Percentiles rank a stretch among this genome's conserved stretches.
phyloP scores from a whole-genome alignment of 768 basidiomycete species.

The Lentinula guzmanii region DNA sequence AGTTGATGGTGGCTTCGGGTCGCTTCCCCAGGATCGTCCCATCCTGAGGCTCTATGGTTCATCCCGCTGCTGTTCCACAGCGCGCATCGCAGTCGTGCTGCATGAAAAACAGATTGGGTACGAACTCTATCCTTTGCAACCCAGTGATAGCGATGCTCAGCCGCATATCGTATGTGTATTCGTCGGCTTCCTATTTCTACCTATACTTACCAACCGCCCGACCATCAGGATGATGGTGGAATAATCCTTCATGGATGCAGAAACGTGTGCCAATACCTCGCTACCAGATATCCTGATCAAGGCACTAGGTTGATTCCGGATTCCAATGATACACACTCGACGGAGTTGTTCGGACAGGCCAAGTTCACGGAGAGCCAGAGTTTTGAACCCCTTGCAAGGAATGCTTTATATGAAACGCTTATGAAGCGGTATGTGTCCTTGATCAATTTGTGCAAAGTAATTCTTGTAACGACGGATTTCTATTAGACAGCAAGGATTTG shows the following conservation, averaged over 20 bases:
- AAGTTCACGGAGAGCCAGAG: constrained; percentile 30
- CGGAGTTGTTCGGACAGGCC: constrained; percentile 26
- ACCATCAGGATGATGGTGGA: background rate
- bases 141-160: constrained; percentile 33
- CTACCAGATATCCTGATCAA: background rate
- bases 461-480: background rate
- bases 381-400: constrained; percentile 35
- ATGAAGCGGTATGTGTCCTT: constrained; percentile 20
- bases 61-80: constrained; percentile 30
- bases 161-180: constrained; percentile 22
- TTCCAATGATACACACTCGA: constrained; percentile 12
- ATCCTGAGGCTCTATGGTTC: background rate
- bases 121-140: constrained; percentile 19
- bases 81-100: constrained; percentile 30
- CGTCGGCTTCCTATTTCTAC: background rate
- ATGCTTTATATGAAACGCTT: constrained; percentile 33
- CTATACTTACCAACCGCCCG: background rate
- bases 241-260: background rate
- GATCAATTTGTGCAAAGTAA: background rate
- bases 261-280: background rate
- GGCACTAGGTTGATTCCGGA: background rate
- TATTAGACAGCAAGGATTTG: constrained; percentile 5
- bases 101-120: constrained; percentile 35
- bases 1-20: background rate
- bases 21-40: background rate